Evolutionary conservation across 768 basidiomycete genomes (phyloP).

Genomic region (Naganishia randhawae): DNA sequence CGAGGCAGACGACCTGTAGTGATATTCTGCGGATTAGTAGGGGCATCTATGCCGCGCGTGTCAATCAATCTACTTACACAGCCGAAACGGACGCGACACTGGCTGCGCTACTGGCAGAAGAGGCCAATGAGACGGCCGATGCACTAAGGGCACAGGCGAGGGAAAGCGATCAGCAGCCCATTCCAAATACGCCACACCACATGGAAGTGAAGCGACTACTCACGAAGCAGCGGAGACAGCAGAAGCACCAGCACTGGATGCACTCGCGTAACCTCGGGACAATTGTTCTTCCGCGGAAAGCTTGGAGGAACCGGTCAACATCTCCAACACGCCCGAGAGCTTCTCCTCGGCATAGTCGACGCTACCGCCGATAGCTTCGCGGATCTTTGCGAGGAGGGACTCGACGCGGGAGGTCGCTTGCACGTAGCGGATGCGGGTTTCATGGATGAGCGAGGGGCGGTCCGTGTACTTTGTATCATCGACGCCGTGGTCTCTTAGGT

Average conservation of each 20-base stretch:
- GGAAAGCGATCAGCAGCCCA: not conserved
- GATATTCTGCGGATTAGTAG: slow-evolving; percentile 14
- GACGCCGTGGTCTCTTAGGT: slow-evolving; percentile 72
- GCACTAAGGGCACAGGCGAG: slow-evolving; percentile 3
- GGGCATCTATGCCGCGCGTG: no score
- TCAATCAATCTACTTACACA: slow-evolving; percentile 44
- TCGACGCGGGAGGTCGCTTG: slow-evolving; percentile 62
- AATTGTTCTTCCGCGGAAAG: slow-evolving; percentile 49
- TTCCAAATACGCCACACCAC: not conserved
- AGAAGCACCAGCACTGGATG: slow-evolving; percentile 38
- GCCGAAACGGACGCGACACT: slow-evolving; percentile 42
- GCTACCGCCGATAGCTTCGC: slow-evolving; percentile 64
- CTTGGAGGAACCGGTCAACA: slow-evolving; percentile 49
- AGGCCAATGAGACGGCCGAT: slow-evolving; percentile 32
- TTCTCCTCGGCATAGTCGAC: slow-evolving; percentile 74
- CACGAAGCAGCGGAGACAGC: slow-evolving; percentile 34
- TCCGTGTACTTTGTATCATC: slow-evolving; percentile 61
- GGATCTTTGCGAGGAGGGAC: slow-evolving; percentile 60
- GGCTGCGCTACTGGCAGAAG: slow-evolving; percentile 37
- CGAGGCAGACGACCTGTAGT: slow-evolving; percentile 46
- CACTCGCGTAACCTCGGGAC: slow-evolving; percentile 45
- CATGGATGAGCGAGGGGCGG: slow-evolving; percentile 69
- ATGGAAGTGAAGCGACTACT: not conserved
- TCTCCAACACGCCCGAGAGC: slow-evolving; percentile 53
- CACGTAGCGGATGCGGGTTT: slow-evolving; percentile 65